Conservation (phyloP, 257 asterid genomes). For the Echium plantagineum region DNA sequence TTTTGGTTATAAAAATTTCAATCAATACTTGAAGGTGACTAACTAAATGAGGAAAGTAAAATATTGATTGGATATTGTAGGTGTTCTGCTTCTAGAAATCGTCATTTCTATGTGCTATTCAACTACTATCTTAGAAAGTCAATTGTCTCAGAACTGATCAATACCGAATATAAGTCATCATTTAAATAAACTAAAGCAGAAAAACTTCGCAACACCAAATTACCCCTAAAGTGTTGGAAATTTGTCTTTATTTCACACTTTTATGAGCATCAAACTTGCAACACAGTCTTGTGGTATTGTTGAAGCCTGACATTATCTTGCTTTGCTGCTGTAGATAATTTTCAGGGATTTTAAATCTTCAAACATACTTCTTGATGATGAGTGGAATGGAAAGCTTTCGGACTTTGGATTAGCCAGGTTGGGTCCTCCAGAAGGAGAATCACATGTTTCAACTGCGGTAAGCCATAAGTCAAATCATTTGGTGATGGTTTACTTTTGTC, state of each 20-base stretch:
- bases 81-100: too few species aligned
- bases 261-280: neutral
- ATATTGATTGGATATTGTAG: too few species aligned
- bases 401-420: constrained; percentile 68
- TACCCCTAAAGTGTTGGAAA: neutral
- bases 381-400: constrained; percentile 63
- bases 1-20: too few species aligned
- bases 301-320: constrained; percentile 57
- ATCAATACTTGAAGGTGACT: too few species aligned
- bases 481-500: neutral
- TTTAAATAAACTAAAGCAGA: neutral
- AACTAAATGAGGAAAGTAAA: too few species aligned
- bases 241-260: neutral
- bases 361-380: constrained; percentile 52
- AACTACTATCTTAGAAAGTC: neutral
- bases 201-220: neutral
- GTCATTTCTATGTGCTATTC: too few species aligned
- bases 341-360: constrained; percentile 63
- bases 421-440: constrained; percentile 60
- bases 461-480: constrained; percentile 1
- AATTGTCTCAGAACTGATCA: neutral
- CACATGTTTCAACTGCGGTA: constrained; percentile 65
- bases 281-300: too few species aligned
- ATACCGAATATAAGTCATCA: neutral
- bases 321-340: constrained; percentile 39